Conservation (phyloP, 2,329 filamentous ascomycete genomes). For the Coniochaeta ligniaria region DNA sequence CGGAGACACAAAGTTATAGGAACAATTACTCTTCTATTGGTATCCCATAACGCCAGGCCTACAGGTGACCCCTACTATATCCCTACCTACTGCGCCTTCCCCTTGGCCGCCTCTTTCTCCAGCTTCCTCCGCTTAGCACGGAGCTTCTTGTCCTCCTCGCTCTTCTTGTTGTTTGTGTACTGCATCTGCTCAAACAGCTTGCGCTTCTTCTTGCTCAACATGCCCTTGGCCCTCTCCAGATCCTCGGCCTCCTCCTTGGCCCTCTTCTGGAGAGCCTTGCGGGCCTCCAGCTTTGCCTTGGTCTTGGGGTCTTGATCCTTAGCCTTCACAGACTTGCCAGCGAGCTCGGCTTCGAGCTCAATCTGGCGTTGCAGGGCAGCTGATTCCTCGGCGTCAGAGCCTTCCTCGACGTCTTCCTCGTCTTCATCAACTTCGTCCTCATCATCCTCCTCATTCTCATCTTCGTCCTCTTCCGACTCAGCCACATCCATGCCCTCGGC, state of each 20-base stretch:
- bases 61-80: neutral
- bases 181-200: slow-evolving; percentile 98
- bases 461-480: slow-evolving; percentile 35
- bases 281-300: slow-evolving; percentile 62
- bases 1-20: neutral
- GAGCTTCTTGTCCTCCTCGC: slow-evolving; percentile 80
- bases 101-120: slow-evolving; percentile 56
- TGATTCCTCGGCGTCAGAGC: slow-evolving; percentile 54
- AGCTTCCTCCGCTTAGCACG: slow-evolving; percentile 85
- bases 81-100: slow-evolving; percentile 8
- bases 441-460: slow-evolving; percentile 38
- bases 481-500: slow-evolving; percentile 27
- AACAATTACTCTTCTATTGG: neutral
- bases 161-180: slow-evolving; percentile 90
- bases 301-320: slow-evolving; percentile 45
- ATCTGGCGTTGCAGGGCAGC: slow-evolving; percentile 68
- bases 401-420: slow-evolving; percentile 33
- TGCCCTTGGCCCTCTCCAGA: slow-evolving; percentile 88
- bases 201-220: slow-evolving; percentile 96
- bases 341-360: slow-evolving; percentile 88
- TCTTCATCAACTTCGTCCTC: slow-evolving; percentile 43
- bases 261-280: slow-evolving; percentile 63
- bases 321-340: slow-evolving; percentile 54
- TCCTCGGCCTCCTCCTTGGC: slow-evolving; percentile 76
- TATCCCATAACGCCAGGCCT: slow-evolving; percentile 1